Conservation (phyloP, 495 filamentous ascomycete species). For the Staphylotrichum longicolle region DNA sequence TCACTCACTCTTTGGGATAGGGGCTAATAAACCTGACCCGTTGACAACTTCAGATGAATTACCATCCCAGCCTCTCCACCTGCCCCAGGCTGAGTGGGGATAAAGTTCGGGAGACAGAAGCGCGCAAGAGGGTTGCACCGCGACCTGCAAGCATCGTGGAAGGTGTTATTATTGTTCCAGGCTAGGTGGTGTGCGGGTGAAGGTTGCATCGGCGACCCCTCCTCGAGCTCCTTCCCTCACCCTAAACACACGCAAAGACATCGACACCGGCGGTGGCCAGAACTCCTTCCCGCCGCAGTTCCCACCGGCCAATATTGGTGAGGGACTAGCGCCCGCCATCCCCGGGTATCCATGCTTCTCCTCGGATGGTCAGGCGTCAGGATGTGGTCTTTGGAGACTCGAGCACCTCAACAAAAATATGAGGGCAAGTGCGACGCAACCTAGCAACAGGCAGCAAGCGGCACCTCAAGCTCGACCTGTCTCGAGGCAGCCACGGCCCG, state of each 20-base stretch:
- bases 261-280: too few species aligned
- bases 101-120: neutral
- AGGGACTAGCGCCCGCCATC: neutral
- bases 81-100: constrained; percentile 3
- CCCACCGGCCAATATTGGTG: neutral
- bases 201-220: constrained; percentile 6
- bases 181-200: neutral
- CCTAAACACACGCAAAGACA: neutral
- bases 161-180: neutral
- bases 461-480: too few species aligned
- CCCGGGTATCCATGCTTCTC: constrained; percentile 2
- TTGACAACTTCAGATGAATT: too few species aligned
- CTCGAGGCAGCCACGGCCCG: too few species aligned
- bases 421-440: neutral
- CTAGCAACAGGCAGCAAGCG: too few species aligned
- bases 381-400: too few species aligned
- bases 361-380: neutral
- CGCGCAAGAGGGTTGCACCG: constrained; percentile 3
- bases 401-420: constrained; percentile 2
- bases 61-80: too few species aligned
- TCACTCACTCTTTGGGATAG: neutral
- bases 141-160: neutral
- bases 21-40: too few species aligned
- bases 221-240: neutral
- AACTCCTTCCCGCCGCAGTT: neutral